Evolutionary conservation across 495 filamentous ascomycete species (phyloP).

Genomic region (Corynascus novoguineensis): DNA sequence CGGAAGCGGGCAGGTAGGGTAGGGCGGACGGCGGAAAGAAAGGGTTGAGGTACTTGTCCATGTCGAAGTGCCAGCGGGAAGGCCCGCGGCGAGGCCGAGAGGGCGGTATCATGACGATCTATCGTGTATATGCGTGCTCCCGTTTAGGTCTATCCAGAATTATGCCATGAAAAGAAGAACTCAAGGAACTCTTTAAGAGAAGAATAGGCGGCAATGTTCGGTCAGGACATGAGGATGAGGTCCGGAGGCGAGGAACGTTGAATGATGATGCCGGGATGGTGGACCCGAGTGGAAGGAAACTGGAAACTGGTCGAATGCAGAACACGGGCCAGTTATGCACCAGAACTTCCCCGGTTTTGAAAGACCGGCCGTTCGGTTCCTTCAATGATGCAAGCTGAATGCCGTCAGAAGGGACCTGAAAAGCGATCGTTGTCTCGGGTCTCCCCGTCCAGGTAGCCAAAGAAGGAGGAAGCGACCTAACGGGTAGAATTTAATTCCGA

Average conservation of each 20-base stretch:
- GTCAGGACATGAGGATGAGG: neutral
- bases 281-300: neutral
- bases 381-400: neutral
- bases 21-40: conserved; percentile 51
- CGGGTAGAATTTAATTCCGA: neutral
- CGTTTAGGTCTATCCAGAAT: neutral
- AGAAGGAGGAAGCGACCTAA: neutral
- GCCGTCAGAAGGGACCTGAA: neutral
- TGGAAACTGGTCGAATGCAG: neutral
- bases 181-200: neutral
- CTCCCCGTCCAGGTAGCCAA: neutral
- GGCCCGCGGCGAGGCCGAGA: conserved; percentile 8
- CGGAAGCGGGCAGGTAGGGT: conserved; percentile 38
- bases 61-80: conserved; percentile 51
- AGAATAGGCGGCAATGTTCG: neutral
- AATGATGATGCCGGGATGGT: neutral
- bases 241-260: too few species aligned
- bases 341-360: neutral
- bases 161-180: neutral
- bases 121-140: neutral
- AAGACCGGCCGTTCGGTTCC: neutral
- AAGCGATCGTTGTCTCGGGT: neutral
- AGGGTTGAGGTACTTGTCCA: conserved; percentile 60
- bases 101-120: neutral
- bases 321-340: neutral